phyloP scores from a whole-genome alignment of 2,329 filamentous ascomycete species.

The Microthyrium microscopicum region DNA sequence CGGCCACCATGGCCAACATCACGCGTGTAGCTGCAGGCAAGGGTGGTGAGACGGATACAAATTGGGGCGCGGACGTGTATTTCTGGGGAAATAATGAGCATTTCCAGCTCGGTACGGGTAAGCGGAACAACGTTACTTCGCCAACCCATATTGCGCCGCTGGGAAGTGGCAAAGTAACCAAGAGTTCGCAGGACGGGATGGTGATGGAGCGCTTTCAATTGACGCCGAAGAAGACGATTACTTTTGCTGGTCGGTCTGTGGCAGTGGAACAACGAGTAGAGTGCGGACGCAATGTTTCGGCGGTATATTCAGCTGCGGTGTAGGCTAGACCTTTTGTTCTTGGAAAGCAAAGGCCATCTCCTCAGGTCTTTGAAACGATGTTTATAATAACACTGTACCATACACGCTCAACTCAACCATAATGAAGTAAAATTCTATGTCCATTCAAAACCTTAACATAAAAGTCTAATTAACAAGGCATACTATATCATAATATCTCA shows the following conservation, averaged over 20 bases:
- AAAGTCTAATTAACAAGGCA: no score
- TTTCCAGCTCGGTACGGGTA: constrained; percentile 85
- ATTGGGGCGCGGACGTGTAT: constrained; percentile 76
- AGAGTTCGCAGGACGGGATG: constrained; percentile 14
- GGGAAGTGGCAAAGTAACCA: constrained; percentile 52
- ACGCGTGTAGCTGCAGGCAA: constrained; percentile 43
- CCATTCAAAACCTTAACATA: no score
- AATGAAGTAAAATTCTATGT: no score
- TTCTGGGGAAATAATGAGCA: constrained; percentile 94
- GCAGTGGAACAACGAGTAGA: constrained; percentile 75
- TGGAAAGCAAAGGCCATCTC: no score
- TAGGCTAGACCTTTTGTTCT: no score
- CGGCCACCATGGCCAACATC: constrained; percentile 70
- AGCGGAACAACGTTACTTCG: constrained; percentile 58
- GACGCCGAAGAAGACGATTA: constrained; percentile 57
- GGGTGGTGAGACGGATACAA: constrained; percentile 50
- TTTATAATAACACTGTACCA: no score
- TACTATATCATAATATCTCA: no score
- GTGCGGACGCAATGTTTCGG: constrained; percentile 68
- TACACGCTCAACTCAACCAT: no score
- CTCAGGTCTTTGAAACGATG: no score
- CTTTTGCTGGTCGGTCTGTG: constrained; percentile 51
- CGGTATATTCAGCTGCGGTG: constrained; percentile 64
- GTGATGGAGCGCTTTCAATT: constrained; percentile 47
- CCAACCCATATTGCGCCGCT: constrained; percentile 68